A percentile compares a stretch with the other conserved stretches of the same genome.
Evolutionary conservation across 1,284 basidiomycete genomes (phyloP).

Genomic region (Ustilago sp.): DNA sequence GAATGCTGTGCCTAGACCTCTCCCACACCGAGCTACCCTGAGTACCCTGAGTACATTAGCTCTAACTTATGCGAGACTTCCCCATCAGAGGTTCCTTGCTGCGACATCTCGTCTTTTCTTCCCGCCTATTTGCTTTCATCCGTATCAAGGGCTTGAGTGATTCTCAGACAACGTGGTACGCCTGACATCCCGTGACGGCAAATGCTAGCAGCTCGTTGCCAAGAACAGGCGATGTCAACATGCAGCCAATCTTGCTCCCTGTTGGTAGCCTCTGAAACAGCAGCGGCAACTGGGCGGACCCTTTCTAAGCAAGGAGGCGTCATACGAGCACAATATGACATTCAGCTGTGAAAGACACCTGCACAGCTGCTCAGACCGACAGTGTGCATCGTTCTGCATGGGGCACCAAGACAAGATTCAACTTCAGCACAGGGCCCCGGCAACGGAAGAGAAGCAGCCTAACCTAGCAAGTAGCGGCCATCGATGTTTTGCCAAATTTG

Average conservation of each 20-base stretch:
- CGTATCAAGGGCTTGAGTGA: too few relatives aligned
- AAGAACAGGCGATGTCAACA: neutral
- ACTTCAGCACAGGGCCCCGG: neutral
- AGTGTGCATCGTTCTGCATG: neutral
- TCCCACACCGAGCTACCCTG: neutral
- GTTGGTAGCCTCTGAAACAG: neutral
- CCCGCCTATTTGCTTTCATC: too few relatives aligned
- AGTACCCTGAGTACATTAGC: too few relatives aligned
- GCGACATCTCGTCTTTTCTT: too few relatives aligned
- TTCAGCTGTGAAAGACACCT: neutral
- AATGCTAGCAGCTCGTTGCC: neutral
- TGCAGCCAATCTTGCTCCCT: neutral
- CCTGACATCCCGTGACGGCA: neutral
- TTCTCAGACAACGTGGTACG: neutral
- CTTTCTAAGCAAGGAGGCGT: neutral
- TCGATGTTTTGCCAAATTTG: constrained; percentile 2
- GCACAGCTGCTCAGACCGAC: constrained; percentile 1
- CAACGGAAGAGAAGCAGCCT: too few relatives aligned
- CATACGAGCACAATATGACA: neutral
- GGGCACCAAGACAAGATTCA: neutral
- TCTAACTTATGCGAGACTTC: too few relatives aligned
- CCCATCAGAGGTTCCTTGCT: too few relatives aligned
- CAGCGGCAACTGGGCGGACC: neutral
- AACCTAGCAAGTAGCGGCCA: neutral
- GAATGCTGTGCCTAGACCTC: neutral